These are phyloP conservation scores for Starmerella cellae DNA, from an alignment of 805 yeast species.

Conservation along the genomic window DNA sequence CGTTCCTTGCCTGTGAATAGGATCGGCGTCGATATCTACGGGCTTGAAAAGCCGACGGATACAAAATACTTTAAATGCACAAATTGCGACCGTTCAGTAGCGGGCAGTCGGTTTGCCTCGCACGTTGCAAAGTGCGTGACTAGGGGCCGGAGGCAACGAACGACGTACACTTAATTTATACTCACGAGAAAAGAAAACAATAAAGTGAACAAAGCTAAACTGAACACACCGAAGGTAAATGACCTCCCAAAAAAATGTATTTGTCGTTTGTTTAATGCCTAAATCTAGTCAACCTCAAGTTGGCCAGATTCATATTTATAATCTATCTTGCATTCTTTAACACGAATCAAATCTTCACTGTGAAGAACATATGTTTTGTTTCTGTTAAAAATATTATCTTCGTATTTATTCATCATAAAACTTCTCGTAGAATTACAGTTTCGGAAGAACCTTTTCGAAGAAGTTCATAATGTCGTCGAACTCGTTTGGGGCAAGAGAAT, in stretches of 20 bases:
- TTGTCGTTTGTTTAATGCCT: too few species aligned
- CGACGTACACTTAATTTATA: conserved; percentile 5
- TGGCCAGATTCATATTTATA: too few species aligned
- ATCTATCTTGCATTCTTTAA: too few species aligned
- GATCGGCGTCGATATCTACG: conserved; percentile 32
- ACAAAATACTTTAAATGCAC: conserved; percentile 59
- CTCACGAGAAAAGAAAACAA: background rate
- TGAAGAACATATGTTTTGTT: too few species aligned
- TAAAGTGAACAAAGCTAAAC: too few species aligned
- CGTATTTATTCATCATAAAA: too few species aligned
- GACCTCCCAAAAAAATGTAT: too few species aligned
- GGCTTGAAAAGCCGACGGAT: conserved; percentile 35
- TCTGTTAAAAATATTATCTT: too few species aligned
- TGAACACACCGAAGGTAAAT: too few species aligned
- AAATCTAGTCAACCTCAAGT: too few species aligned
- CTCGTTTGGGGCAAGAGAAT: conserved; percentile 57
- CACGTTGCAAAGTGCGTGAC: conserved; percentile 84
- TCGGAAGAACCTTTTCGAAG: conserved; percentile 31
- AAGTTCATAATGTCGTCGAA: conserved; percentile 41
- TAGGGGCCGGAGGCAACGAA: conserved; percentile 30
- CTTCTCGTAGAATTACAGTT: too few species aligned
- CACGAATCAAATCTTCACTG: too few species aligned
- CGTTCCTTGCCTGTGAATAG: conserved; percentile 17
- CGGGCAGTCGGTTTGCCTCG: conserved; percentile 85
- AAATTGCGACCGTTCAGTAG: conserved; percentile 73